Evolutionary conservation across 2,329 filamentous ascomycete genomes (phyloP).

Genomic region (Pseudogymnoascus sp.): DNA sequence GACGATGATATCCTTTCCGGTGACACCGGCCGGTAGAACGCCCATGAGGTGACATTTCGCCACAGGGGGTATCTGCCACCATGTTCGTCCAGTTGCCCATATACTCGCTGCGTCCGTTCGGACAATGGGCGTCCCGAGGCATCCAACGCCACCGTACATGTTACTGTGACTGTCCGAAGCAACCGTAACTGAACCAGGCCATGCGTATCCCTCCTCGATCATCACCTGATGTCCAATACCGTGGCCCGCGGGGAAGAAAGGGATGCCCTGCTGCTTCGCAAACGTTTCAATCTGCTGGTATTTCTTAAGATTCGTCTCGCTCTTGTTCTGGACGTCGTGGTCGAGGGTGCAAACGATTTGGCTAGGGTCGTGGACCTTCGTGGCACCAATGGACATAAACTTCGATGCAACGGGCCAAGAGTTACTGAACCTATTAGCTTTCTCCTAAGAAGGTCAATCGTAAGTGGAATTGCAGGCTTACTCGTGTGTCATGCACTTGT

Average conservation of each 20-base stretch:
- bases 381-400: slow-evolving; percentile 76
- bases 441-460: too few relatives aligned
- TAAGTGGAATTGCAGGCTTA: background rate
- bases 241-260: slow-evolving; percentile 67
- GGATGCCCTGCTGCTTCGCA: slow-evolving; percentile 66
- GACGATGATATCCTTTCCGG: slow-evolving; percentile 90
- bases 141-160: slow-evolving; percentile 75
- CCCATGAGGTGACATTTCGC: slow-evolving; percentile 74
- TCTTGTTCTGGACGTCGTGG: slow-evolving; percentile 82
- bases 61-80: slow-evolving; percentile 84
- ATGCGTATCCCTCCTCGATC: slow-evolving; percentile 77
- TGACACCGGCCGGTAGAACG: slow-evolving; percentile 67
- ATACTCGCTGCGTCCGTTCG: slow-evolving; percentile 81
- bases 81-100: slow-evolving; percentile 74
- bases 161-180: slow-evolving; percentile 73
- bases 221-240: slow-evolving; percentile 91
- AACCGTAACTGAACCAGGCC: slow-evolving; percentile 78
- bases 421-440: slow-evolving; percentile 39
- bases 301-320: slow-evolving; percentile 70
- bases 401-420: slow-evolving; percentile 66
- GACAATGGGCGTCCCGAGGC: slow-evolving; percentile 73
- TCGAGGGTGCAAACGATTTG: slow-evolving; percentile 82
- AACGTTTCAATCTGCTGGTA: slow-evolving; percentile 77
- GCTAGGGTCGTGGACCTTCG: slow-evolving; percentile 59
- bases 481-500: slow-evolving; percentile 78